phyloP scores from a whole-genome alignment of 257 asterid genomes.

The Ophiorrhiza pumila region DNA sequence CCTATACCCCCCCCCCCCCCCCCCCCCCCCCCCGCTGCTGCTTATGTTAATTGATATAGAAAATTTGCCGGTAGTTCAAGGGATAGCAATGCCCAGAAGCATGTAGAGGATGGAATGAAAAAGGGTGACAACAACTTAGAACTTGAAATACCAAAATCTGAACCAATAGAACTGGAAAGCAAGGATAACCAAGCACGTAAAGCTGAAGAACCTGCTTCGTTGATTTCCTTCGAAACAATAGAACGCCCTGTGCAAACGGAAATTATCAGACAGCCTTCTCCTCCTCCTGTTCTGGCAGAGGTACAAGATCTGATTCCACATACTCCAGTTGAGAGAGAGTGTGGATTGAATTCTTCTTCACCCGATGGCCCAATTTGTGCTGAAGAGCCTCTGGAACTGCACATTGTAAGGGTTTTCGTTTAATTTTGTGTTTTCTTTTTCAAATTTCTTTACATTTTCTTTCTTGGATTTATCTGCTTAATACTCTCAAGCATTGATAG shows the following conservation, averaged over 20 bases:
- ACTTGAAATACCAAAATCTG: conserved; percentile 40
- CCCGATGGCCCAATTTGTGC: conserved; percentile 51
- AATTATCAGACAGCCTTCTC: conserved; percentile 73
- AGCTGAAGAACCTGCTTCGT: conserved; percentile 58
- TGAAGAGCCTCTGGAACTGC: conserved; percentile 86
- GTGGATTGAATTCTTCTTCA: conserved; percentile 39
- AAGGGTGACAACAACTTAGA: conserved; percentile 43
- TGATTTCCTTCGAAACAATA: conserved; percentile 68
- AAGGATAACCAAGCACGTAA: conserved; percentile 30
- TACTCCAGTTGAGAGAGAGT: conserved; percentile 39
- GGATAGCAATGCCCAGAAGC: conserved; percentile 42
- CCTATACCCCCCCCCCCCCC: not conserved
- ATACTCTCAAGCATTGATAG: conserved; percentile 6
- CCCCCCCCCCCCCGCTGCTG: not conserved
- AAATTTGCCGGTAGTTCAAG: conserved; percentile 24
- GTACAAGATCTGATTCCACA: conserved; percentile 74
- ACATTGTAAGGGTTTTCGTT: conserved; percentile 54
- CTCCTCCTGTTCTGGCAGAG: conserved; percentile 78
- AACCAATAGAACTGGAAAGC: conserved; percentile 39
- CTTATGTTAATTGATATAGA: conserved; percentile 11
- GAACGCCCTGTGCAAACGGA: conserved; percentile 49
- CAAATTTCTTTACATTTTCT: not conserved
- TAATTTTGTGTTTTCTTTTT: not conserved
- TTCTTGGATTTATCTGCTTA: not conserved
- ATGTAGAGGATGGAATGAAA: conserved; percentile 44